A percentile compares a stretch with the other conserved stretches of the same genome.
phyloP scores from a whole-genome alignment of 805 yeast species.

The Wickerhamiella parazyma region DNA sequence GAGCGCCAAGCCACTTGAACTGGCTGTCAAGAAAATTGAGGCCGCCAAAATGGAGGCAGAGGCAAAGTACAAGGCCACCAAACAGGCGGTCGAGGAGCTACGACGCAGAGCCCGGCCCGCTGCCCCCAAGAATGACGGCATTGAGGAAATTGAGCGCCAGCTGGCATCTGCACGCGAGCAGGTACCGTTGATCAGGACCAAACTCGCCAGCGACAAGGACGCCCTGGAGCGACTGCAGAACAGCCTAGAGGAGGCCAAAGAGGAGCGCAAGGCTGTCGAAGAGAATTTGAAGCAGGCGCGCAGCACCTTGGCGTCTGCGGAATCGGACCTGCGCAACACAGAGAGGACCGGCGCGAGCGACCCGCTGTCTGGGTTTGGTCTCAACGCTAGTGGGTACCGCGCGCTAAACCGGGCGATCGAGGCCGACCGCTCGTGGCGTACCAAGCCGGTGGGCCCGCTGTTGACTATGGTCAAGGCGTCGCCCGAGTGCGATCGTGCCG shows the following conservation, averaged over 20 bases:
- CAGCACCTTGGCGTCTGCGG: background rate
- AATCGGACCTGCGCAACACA: background rate
- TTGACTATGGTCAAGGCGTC: conserved; percentile 50
- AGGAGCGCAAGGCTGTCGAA: background rate
- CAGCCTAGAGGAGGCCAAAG: background rate
- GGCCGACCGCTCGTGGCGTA: conserved; percentile 17
- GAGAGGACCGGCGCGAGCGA: background rate
- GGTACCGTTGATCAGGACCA: background rate
- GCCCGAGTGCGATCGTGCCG: conserved; percentile 17
- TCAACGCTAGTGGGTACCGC: background rate
- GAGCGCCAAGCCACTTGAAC: background rate
- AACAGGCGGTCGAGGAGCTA: conserved; percentile 16
- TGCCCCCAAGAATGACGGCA: background rate
- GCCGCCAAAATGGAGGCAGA: background rate
- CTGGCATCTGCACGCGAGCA: background rate
- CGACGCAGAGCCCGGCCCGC: background rate
- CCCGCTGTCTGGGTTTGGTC: conserved; percentile 3
- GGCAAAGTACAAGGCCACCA: background rate
- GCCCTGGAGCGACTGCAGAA: conserved; percentile 8
- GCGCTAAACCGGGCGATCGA: conserved; percentile 4
- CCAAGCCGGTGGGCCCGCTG: conserved; percentile 66
- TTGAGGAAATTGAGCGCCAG: background rate
- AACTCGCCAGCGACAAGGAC: conserved; percentile 18
- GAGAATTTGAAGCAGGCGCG: background rate
- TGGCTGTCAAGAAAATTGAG: background rate